Evolutionary conservation across 1,284 basidiomycete species (phyloP), one percentile per base, ranked within the genome.

Genomic region (Heterobasidion annosum): DNA sequence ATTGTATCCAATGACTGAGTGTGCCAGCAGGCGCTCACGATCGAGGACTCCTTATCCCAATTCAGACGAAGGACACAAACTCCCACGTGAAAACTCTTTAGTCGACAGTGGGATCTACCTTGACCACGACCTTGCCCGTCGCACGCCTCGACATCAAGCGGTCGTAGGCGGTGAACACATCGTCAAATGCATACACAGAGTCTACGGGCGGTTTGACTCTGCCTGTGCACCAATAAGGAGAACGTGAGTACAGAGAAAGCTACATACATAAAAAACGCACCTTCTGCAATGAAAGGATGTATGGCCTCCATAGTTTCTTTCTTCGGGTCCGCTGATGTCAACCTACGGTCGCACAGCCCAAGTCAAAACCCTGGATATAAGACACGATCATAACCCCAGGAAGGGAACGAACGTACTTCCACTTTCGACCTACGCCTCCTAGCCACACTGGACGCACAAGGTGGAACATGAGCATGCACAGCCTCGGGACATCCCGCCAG

Each of bases 51-150:
- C 25, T 25, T 25, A 4, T 25, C 25, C 25, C 3, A 25, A 25
- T 5, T 3, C 3, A 25, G 25, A 25, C 25, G 25, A 25, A 25
- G 25, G 25, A 25, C 25, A 25, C 25, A 3, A 25, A 25, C 25
- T 25, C 25, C 25, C 25, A 25, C 3, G 3, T 2, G 25, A 25
- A 25, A 25, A 1, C 25, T 25, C 25, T 25, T 37, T 8, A 55
- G 10, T 55, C 50, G n/a, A 50, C 50, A 16, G 8, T 44, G 5
- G 54, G 46, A 35, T 55, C 55, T 8, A 83, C 67, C 56, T 73
- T 76, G 9, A 83, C 68, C 1, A 81, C 67, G 1, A 90, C 73
- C 65, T 89, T 89, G 0, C 87, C 88, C 12, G 70, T 77, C 2
- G 83, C 81, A 48, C 77, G 72, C 4, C 70, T 67, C 3, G 74